phyloP scores from a whole-genome alignment of 495 filamentous ascomycete species.

The Aspergillus wentii region DNA sequence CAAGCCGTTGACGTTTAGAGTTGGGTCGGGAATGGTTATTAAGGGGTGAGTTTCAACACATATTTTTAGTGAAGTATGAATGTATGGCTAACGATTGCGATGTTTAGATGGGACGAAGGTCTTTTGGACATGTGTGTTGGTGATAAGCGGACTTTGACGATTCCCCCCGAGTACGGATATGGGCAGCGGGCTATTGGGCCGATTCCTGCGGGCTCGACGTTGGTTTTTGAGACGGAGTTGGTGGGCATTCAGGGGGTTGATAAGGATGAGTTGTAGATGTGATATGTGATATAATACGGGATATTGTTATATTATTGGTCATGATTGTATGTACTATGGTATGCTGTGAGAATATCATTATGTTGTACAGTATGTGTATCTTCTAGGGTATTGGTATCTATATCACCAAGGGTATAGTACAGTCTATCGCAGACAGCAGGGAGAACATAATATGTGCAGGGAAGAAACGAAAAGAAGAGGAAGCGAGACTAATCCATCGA shows the following conservation, averaged over 20 bases:
- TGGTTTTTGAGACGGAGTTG: constrained; percentile 93
- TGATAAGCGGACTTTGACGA: constrained; percentile 87
- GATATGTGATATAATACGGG: background rate
- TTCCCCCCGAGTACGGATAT: constrained; percentile 84
- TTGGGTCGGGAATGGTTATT: constrained; percentile 81
- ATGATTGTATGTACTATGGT: background rate
- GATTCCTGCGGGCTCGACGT: constrained; percentile 72
- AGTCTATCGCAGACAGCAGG: too few relatives aligned
- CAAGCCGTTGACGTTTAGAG: constrained; percentile 67
- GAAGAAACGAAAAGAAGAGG: constrained; percentile 1
- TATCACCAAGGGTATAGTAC: background rate
- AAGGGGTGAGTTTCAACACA: constrained; percentile 56
- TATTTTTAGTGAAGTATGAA: background rate
- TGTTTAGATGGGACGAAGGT: constrained; percentile 76
- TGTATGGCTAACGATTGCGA: background rate
- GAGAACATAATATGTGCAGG: constrained; percentile 3
- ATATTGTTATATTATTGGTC: too few relatives aligned
- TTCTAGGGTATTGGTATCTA: background rate
- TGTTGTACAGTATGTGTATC: background rate
- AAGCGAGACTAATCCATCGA: constrained; percentile 60
- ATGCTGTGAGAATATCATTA: background rate
- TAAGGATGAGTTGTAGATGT: constrained; percentile 50
- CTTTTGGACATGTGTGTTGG: constrained; percentile 94
- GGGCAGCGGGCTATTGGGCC: constrained; percentile 69
- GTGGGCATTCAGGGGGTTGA: constrained; percentile 78